Base-by-base conservation (phyloP, 1,139 yeast genomes). In the Kodamaea sp. region DNA sequence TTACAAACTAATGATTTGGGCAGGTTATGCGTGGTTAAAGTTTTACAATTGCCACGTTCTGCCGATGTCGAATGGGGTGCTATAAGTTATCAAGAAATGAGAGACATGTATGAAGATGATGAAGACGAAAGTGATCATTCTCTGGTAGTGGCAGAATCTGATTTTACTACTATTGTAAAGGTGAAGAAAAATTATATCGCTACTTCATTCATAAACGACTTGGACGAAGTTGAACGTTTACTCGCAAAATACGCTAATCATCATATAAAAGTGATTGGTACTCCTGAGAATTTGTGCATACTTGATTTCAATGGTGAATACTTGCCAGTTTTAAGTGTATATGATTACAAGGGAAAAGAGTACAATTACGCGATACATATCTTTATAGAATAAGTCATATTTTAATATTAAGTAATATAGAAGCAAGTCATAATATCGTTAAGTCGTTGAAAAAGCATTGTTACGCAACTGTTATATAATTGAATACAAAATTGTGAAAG, bases 1-100 rank as follows among this genome's bases (percentile, higher is more conserved):
- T 46, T 37, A 23, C 40, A 42, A 8, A 35, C 38, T 2, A 40
- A 48, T 2, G 54, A 55, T 26, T 50, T 55, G 5, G 35, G 44
- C 2, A 57, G 63, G 26, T 55, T 83, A 37, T 53, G 79, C 7
- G 67, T 84, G 5, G 86, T 78, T 1, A 72, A 75, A 45, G 87
- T 88, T 0, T 60, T 65, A 1, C 70, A 64, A 24, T 64, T 92
- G 36, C 97, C 97, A 1, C 76, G 78, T 35, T 70, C 70, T 28
- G 94, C 96, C 0, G 54, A 58, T 9, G 75, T 84, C 12, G 97
- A 90, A 62, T 87, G 96, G 94, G 78, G 85, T 31, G 90, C 89
- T 1, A 49, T 73, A 5, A 58, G 78, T 6, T 78, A 65, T 48
- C 69, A 69, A 41, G 60, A 63, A 25, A 36, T 63, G 3, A 59